Percentiles rank a stretch among this genome's conserved stretches.
Evolutionary conservation across 2,329 filamentous ascomycete species (phyloP).

Genomic region (Alternaria atra): DNA sequence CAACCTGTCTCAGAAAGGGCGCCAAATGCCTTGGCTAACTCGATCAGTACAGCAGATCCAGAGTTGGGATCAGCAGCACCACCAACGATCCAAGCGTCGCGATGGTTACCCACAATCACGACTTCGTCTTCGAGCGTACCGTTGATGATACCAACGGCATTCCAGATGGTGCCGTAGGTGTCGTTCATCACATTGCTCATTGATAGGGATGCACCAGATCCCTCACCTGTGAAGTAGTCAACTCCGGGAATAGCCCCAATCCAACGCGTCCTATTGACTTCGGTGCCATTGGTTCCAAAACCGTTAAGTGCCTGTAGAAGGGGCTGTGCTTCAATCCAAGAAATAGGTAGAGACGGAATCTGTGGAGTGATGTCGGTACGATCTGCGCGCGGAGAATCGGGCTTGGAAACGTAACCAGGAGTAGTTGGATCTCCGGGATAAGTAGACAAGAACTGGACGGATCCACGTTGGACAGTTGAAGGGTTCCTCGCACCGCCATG

Average conservation of each 20-base stretch:
- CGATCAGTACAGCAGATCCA: slow-evolving; percentile 60
- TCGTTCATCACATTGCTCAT: slow-evolving; percentile 79
- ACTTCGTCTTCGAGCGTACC: slow-evolving; percentile 68
- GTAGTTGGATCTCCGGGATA: slow-evolving; percentile 55
- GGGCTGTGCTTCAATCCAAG: slow-evolving; percentile 81
- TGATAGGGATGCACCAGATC: slow-evolving; percentile 61
- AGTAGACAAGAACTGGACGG: slow-evolving; percentile 68
- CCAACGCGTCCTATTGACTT: slow-evolving; percentile 53
- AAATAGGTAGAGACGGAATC: slow-evolving; percentile 88
- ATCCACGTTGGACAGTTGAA: slow-evolving; percentile 57
- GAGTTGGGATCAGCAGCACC: slow-evolving; percentile 64
- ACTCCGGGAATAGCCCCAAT: slow-evolving; percentile 48
- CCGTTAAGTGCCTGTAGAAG: slow-evolving; percentile 85
- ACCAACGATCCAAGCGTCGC: slow-evolving; percentile 64
- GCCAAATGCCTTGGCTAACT: slow-evolving; percentile 61
- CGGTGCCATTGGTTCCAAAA: slow-evolving; percentile 68
- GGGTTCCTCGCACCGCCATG: slow-evolving; percentile 57
- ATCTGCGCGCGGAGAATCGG: slow-evolving; percentile 75
- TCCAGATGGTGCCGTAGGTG: slow-evolving; percentile 82
- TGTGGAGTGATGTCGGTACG: slow-evolving; percentile 71
- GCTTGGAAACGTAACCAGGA: slow-evolving; percentile 80
- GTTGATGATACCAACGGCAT: slow-evolving; percentile 74
- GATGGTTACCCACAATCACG: slow-evolving; percentile 62
- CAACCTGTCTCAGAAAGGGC: slow-evolving; percentile 59
- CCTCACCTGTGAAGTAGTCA: slow-evolving; percentile 52